Conservation (phyloP, 305 asterid genomes). For the Fraxinus platypoda region DNA sequence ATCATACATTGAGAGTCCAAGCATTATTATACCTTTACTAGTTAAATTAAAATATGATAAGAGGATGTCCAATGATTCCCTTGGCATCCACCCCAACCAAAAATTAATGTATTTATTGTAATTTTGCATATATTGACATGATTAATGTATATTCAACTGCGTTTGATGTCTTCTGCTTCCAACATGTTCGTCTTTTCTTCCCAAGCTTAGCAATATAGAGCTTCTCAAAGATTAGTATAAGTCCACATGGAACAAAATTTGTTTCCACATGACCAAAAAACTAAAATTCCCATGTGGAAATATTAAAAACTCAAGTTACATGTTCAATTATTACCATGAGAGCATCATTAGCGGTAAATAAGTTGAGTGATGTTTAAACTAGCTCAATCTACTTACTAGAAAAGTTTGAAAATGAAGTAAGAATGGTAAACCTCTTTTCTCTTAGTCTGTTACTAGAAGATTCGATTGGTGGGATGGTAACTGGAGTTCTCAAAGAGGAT, state of each 20-base stretch:
- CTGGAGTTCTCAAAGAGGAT: conserved; percentile 63
- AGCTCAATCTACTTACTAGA: neutral
- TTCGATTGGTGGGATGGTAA: conserved; percentile 68
- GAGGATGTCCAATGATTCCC: neutral
- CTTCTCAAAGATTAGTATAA: neutral
- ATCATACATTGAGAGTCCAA: neutral
- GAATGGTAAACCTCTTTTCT: conserved; percentile 59
- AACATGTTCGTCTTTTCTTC: neutral
- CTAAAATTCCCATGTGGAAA: neutral
- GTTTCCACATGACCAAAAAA: neutral
- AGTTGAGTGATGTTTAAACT: neutral
- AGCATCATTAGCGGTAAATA: neutral
- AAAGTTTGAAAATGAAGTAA: neutral
- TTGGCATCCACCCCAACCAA: neutral
- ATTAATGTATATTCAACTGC: neutral
- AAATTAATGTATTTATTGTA: neutral
- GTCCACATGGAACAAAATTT: neutral
- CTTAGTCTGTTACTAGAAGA: conserved; percentile 64
- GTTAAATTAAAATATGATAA: neutral
- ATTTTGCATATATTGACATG: neutral
- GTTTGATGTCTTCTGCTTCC: neutral
- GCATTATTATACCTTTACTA: neutral
- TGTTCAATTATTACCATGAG: neutral
- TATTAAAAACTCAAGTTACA: neutral
- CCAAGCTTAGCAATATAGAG: neutral